Evolutionary conservation across 345 rosid genomes (phyloP), one percentile per base, ranked within the genome.

Genomic region (Hirschfeldia incana): DNA sequence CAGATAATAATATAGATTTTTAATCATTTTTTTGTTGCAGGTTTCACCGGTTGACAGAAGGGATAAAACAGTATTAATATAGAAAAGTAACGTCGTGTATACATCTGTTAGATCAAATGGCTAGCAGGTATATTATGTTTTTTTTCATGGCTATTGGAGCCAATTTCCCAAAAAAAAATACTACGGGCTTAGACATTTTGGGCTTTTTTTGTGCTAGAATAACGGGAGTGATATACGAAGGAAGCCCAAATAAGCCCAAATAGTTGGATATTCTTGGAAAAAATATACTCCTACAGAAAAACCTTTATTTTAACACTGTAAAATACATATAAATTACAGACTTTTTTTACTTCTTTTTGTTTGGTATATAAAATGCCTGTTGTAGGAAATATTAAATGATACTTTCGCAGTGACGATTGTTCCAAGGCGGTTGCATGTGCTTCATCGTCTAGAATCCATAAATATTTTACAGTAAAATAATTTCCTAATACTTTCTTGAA

Each of bases 361-460:
- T 62, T 62, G n/a, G 6, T 15, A 64, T 15, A 65, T 16, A 21
- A 33, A 29, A 78, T 64, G 49, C 10, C 27, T 27, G 66, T 55
- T 70, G 44, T 6, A 59, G 68, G 33, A 67, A 59, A 78, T 46
- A 79, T 32, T 73, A 73, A 79, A 73, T 67, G 77, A 73, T 32
- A 67, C 64, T 58, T 73, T 78, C 46, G 51, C n/a, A 70, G 72
- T 55, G 70, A 63, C 81, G 67, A 67, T 79, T 73, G 21, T 79
- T 79, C 82, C 82, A 27, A 78, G 70, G 65, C 57, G 12, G 30
- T 60, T 74, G 82, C 78, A 79, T 79, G 78, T 63, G 67, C 67
- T 58, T 21, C 62, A 58, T 58, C 30, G 30, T 58, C 62, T 58
- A 58, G 11, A 57, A 57, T 17, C 7, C 30, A 59, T 37, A 4